phyloP scores from a whole-genome alignment of 352 stramenopile genomes.

The Peronospora belbahrii region DNA sequence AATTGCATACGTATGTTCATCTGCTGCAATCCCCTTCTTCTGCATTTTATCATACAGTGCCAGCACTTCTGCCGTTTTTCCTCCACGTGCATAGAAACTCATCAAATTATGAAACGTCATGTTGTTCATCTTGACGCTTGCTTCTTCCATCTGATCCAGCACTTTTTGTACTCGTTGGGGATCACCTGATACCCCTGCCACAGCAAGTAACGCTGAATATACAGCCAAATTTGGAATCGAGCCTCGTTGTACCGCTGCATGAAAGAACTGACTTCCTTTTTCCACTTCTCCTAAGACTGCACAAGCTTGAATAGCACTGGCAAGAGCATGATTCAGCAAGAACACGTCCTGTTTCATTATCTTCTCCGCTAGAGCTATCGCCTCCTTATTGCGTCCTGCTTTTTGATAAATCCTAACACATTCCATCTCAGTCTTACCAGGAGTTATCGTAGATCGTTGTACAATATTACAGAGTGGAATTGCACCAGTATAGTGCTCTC shows the following conservation, averaged over 20 bases:
- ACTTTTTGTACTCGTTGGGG: slow-evolving; percentile 38
- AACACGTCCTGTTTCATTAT: slow-evolving; percentile 62
- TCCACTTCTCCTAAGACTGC: slow-evolving; percentile 36
- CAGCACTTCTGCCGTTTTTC: slow-evolving; percentile 41
- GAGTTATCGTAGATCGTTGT: slow-evolving; percentile 21
- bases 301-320: slow-evolving; percentile 53
- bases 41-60: slow-evolving; percentile 54
- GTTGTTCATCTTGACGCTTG: slow-evolving; percentile 53
- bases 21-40: slow-evolving; percentile 33
- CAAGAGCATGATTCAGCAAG: slow-evolving; percentile 50
- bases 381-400: slow-evolving; percentile 39
- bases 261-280: slow-evolving; percentile 56
- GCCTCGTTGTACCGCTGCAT: slow-evolving; percentile 38
- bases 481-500: slow-evolving; percentile 43
- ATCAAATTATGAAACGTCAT: slow-evolving; percentile 70
- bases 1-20: slow-evolving; percentile 65
- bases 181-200: slow-evolving; percentile 41
- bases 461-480: slow-evolving; percentile 55
- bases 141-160: slow-evolving; percentile 47
- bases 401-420: slow-evolving; percentile 59
- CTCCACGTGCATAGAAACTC: slow-evolving; percentile 51
- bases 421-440: slow-evolving; percentile 43
- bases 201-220: slow-evolving; percentile 51
- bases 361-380: slow-evolving; percentile 37
- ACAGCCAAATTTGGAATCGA: slow-evolving; percentile 65